Percentiles rank a stretch among this genome's conserved stretches.
phyloP scores from a whole-genome alignment of 768 basidiomycete species.

The Kwoniella bestiolae region DNA sequence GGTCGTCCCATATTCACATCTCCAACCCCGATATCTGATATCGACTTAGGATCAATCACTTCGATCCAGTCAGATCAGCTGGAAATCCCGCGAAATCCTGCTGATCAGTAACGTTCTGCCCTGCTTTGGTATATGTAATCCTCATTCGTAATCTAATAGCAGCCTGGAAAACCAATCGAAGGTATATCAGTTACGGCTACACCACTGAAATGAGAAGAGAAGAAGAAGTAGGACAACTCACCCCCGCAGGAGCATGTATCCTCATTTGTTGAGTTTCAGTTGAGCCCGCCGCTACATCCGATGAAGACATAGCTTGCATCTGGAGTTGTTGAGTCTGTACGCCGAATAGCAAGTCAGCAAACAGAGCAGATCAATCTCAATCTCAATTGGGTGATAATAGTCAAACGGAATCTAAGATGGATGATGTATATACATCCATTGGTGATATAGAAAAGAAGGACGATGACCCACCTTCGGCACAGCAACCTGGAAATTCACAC shows the following conservation, averaged over 20 bases:
- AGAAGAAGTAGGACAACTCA: slow-evolving; percentile 60
- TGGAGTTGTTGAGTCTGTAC: slow-evolving; percentile 89
- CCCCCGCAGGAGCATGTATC: slow-evolving; percentile 82
- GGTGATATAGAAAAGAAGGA: too few species aligned
- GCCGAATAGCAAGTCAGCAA: too few species aligned
- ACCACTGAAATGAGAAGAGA: background rate
- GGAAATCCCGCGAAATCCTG: slow-evolving; percentile 93
- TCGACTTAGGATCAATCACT: slow-evolving; percentile 10
- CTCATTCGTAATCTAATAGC: slow-evolving; percentile 81
- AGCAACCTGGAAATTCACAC: slow-evolving; percentile 92
- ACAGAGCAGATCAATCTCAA: too few species aligned
- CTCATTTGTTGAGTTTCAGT: slow-evolving; percentile 95
- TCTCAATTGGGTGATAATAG: too few species aligned
- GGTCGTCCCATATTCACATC: background rate
- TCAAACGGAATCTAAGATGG: too few species aligned
- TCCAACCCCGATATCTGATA: background rate
- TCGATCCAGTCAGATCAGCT: slow-evolving; percentile 56
- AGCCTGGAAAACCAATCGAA: slow-evolving; percentile 62
- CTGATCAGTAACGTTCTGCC: slow-evolving; percentile 81
- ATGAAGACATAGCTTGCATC: slow-evolving; percentile 95
- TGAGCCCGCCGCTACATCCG: slow-evolving; percentile 73
- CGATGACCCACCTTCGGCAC: slow-evolving; percentile 86
- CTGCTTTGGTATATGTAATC: slow-evolving; percentile 72
- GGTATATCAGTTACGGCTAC: background rate
- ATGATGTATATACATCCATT: too few species aligned